Evolutionary conservation across 257 asterid genomes (phyloP).

Genomic region (Paraleonurus japonicus): DNA sequence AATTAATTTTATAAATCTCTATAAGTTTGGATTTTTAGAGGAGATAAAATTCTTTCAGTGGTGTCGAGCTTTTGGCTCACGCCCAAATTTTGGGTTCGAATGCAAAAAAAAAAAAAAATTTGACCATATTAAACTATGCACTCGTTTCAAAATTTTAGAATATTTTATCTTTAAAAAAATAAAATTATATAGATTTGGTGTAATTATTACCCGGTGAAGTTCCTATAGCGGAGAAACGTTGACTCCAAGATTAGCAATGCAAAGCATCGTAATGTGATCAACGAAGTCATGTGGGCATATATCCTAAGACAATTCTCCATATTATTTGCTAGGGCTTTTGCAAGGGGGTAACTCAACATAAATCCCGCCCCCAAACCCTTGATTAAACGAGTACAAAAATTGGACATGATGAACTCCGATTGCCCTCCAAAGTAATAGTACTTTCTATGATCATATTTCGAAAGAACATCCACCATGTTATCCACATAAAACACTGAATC

Average conservation of each 20-base stretch:
- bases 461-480: constrained; percentile 50
- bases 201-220: constrained; percentile 61
- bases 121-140: too few species aligned
- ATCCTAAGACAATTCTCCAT: constrained; percentile 50
- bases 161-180: too few species aligned
- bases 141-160: too few species aligned
- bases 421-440: constrained; percentile 56
- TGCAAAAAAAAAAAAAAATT: too few species aligned
- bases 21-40: too few species aligned
- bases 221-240: constrained; percentile 53
- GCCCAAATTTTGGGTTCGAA: too few species aligned
- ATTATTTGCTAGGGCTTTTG: constrained; percentile 41
- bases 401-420: constrained; percentile 59
- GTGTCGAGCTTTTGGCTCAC: too few species aligned
- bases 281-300: constrained; percentile 40
- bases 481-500: constrained; percentile 67
- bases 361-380: constrained; percentile 75
- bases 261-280: constrained; percentile 54
- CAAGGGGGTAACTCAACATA: constrained; percentile 62
- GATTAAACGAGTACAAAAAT: constrained; percentile 49
- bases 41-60: too few species aligned
- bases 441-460: constrained; percentile 49
- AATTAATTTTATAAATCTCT: too few species aligned
- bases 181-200: too few species aligned
- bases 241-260: constrained; percentile 67